These are phyloP conservation scores for Lunularia cruciata DNA, from an alignment of 225 moss, liverwort and hornwort species.

Conservation along the genomic window DNA sequence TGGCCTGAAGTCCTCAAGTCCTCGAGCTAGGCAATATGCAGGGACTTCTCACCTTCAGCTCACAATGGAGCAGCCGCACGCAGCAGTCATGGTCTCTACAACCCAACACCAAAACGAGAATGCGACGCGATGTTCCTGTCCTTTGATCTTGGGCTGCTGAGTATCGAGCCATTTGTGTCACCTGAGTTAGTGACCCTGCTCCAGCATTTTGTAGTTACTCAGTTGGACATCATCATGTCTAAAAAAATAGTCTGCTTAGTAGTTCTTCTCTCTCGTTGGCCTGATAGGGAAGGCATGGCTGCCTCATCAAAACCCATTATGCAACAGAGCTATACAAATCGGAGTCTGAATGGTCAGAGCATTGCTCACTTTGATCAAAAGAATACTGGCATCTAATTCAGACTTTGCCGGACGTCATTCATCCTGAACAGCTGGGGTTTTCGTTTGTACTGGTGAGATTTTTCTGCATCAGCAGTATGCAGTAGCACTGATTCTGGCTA, in stretches of 20 bases:
- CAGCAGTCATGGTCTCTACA: neutral
- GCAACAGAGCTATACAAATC: neutral
- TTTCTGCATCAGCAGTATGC: slow-evolving; percentile 2
- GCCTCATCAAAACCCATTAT: slow-evolving; percentile 10
- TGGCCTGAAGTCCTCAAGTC: neutral
- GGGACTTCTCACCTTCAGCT: neutral
- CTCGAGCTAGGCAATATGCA: neutral
- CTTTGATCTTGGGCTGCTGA: slow-evolving; percentile 1
- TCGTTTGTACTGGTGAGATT: slow-evolving; percentile 8
- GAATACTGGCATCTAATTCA: slow-evolving; percentile 3
- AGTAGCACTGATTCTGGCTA: slow-evolving; percentile 5
- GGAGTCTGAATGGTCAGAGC: slow-evolving; percentile 15
- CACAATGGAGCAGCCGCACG: neutral
- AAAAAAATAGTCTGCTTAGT: slow-evolving; percentile 12
- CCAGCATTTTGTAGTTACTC: slow-evolving; percentile 9
- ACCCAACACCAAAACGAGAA: neutral
- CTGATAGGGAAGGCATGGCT: slow-evolving; percentile 12
- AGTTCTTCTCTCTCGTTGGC: slow-evolving; percentile 18
- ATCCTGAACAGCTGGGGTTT: neutral
- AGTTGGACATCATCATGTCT: neutral
- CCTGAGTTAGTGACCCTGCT: neutral
- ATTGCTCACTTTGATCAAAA: neutral
- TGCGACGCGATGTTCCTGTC: neutral
- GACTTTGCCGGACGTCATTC: neutral
- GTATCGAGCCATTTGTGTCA: slow-evolving; percentile 10